A percentile compares a stretch with the other conserved stretches of the same genome.
Evolutionary conservation across 1,139 yeast species (phyloP).

Genomic region (Scheffersomyces insectosa): DNA sequence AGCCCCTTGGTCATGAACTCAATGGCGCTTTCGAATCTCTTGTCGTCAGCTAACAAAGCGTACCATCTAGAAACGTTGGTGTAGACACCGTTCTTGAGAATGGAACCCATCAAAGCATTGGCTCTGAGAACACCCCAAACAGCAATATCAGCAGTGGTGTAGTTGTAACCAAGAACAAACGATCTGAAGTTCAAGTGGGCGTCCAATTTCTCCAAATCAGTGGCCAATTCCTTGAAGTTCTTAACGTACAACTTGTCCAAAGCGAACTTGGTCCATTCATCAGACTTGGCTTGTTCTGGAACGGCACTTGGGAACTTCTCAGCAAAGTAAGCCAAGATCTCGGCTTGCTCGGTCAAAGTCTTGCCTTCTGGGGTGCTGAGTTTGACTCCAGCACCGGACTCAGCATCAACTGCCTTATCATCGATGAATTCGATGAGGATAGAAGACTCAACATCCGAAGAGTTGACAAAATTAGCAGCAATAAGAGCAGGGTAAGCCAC

Average conservation of each 20-base stretch:
- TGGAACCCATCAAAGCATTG: slow-evolving; percentile 89
- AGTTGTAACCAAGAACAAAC: slow-evolving; percentile 64
- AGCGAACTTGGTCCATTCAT: slow-evolving; percentile 71
- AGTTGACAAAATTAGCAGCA: slow-evolving; percentile 75
- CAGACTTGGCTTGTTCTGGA: slow-evolving; percentile 32
- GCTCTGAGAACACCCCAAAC: slow-evolving; percentile 94
- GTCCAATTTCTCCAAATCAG: slow-evolving; percentile 78
- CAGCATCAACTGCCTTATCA: slow-evolving; percentile 49
- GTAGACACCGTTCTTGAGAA: slow-evolving; percentile 80
- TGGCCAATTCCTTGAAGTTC: slow-evolving; percentile 84
- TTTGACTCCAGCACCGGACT: slow-evolving; percentile 42
- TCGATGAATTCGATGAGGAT: slow-evolving; percentile 68
- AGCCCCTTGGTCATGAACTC: slow-evolving; percentile 68
- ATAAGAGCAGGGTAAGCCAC: slow-evolving; percentile 80
- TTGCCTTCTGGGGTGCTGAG: slow-evolving; percentile 49
- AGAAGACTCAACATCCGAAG: slow-evolving; percentile 43
- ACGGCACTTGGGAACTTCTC: slow-evolving; percentile 44
- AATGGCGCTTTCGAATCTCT: slow-evolving; percentile 67
- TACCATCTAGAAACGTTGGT: slow-evolving; percentile 94
- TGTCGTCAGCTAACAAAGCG: slow-evolving; percentile 67
- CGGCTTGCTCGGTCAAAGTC: slow-evolving; percentile 43
- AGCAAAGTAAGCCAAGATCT: slow-evolving; percentile 47
- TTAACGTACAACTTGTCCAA: slow-evolving; percentile 69
- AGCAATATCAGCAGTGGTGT: slow-evolving; percentile 79
- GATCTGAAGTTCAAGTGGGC: slow-evolving; percentile 84